phyloP scores from a whole-genome alignment of 352 stramenopile genomes.

The Saprolegnia parasitica region DNA sequence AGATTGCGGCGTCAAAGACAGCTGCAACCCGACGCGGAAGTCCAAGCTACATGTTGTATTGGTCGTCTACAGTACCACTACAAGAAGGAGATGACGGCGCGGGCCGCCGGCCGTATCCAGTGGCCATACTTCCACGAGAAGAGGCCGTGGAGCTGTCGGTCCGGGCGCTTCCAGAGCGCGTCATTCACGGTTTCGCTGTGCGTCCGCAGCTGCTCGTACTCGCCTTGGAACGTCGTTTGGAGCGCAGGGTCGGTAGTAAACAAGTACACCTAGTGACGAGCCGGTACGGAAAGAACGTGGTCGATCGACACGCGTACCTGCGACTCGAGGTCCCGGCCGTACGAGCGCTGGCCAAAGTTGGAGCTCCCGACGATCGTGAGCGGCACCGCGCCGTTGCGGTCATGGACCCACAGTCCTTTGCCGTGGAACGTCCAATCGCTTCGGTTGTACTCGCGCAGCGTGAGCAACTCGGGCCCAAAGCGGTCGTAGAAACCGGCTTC shows the following conservation, averaged over 20 bases:
- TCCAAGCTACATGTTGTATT: no score
- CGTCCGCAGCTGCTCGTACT: conserved; percentile 48
- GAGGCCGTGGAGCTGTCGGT: conserved; percentile 49
- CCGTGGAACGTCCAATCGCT: conserved; percentile 73
- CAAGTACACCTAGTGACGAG: conserved; percentile 39
- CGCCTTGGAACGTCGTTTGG: conserved; percentile 41
- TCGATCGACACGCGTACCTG: conserved; percentile 39
- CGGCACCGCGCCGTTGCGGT: conserved; percentile 30
- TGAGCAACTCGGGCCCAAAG: conserved; percentile 34
- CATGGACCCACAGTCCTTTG: conserved; percentile 75
- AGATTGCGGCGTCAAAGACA: no score
- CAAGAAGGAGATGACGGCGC: conserved; percentile 23
- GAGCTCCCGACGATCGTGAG: conserved; percentile 69
- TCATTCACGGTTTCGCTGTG: conserved; percentile 56
- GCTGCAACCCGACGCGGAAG: no score
- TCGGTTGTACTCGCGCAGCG: conserved; percentile 66
- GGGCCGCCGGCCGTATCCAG: conserved; percentile 53
- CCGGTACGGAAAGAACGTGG: not conserved
- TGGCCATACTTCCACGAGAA: conserved; percentile 71
- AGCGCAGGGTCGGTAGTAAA: conserved; percentile 53
- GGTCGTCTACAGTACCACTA: not conserved
- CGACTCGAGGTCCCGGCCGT: conserved; percentile 69
- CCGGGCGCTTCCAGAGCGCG: conserved; percentile 52
- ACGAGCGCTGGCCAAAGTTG: conserved; percentile 75
- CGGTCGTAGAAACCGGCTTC: conserved; percentile 69